Evolutionary conservation across 345 rosid species (phyloP).

Genomic region (Punica granatum): DNA sequence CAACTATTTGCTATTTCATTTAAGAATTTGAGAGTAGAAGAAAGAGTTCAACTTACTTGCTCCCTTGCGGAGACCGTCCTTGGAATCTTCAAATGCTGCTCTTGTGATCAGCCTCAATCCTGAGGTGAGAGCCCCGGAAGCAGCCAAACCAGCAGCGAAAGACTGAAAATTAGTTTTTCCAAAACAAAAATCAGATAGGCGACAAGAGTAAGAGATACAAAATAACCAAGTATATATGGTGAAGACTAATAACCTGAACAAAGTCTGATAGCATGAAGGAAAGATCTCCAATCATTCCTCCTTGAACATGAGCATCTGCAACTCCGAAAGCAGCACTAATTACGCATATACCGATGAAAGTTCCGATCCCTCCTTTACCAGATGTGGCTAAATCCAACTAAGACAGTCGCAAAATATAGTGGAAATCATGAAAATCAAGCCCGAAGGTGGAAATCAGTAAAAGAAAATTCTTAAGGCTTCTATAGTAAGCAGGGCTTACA

Average conservation of each 20-base stretch:
- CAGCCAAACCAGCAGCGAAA: slow-evolving; percentile 55
- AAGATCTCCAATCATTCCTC: slow-evolving; percentile 89
- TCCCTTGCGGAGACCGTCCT: slow-evolving; percentile 70
- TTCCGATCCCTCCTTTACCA: slow-evolving; percentile 67
- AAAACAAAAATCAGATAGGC: background rate
- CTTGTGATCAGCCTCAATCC: slow-evolving; percentile 58
- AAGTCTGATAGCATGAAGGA: slow-evolving; percentile 62
- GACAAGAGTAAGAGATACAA: background rate
- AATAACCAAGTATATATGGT: background rate
- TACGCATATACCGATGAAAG: slow-evolving; percentile 58
- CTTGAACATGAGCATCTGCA: slow-evolving; percentile 84
- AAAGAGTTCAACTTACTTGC: slow-evolving; percentile 41
- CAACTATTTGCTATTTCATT: background rate
- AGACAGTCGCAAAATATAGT: background rate
- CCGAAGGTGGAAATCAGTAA: background rate
- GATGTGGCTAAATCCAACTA: slow-evolving; percentile 77
- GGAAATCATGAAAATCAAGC: background rate
- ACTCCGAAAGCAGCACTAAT: slow-evolving; percentile 59
- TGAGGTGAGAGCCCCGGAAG: slow-evolving; percentile 73
- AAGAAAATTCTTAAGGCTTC: background rate
- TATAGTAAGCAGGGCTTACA: slow-evolving; percentile 30
- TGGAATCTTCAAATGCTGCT: slow-evolving; percentile 60
- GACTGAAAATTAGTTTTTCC: slow-evolving; percentile 25
- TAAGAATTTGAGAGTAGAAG: background rate
- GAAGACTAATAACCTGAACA: slow-evolving; percentile 43